Percentiles rank a stretch among this genome's conserved stretches.
phyloP scores from a whole-genome alignment of 225 moss, liverwort and hornwort genomes.

The Lunularia cruciata region DNA sequence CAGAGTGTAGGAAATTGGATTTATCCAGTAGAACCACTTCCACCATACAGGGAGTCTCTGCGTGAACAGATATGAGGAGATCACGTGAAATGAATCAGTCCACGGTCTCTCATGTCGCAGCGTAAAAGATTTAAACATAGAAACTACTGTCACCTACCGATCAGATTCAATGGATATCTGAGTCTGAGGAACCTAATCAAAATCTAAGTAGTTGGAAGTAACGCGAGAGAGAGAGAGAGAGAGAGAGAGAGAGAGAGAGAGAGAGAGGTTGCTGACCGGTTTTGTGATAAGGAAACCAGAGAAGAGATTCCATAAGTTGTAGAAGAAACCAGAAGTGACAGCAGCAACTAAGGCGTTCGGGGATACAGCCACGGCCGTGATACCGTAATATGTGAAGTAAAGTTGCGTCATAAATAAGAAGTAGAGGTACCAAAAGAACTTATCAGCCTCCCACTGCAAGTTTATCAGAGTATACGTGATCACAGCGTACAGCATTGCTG shows the following conservation, averaged over 20 bases:
- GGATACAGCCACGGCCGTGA: constrained; percentile 39
- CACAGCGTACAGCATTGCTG: constrained; percentile 1
- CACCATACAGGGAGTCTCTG: constrained; percentile 29
- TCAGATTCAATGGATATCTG: too few relatives aligned
- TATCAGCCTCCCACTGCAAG: constrained; percentile 27
- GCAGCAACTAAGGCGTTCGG: constrained; percentile 34
- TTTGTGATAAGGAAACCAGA: constrained; percentile 38
- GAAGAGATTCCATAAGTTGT: constrained; percentile 39
- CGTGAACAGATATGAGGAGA: too few relatives aligned
- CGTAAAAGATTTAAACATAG: too few relatives aligned
- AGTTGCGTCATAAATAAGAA: constrained; percentile 31
- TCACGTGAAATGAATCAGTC: too few relatives aligned
- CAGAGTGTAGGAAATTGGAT: constrained; percentile 26
- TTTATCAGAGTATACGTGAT: constrained; percentile 36
- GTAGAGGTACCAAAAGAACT: constrained; percentile 45
- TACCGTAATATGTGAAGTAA: constrained; percentile 43
- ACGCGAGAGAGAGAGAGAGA: too few relatives aligned
- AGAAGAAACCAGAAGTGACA: constrained; percentile 33
- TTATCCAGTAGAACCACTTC: constrained; percentile 29
- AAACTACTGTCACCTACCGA: too few relatives aligned
- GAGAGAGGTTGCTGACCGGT: constrained; percentile 3
- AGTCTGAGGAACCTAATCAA: too few relatives aligned
- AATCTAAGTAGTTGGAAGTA: too few relatives aligned
- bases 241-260: background rate
- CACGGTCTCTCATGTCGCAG: too few relatives aligned